phyloP scores from a whole-genome alignment of 2,329 filamentous ascomycete genomes.

The Trichoderma cornu-damae region DNA sequence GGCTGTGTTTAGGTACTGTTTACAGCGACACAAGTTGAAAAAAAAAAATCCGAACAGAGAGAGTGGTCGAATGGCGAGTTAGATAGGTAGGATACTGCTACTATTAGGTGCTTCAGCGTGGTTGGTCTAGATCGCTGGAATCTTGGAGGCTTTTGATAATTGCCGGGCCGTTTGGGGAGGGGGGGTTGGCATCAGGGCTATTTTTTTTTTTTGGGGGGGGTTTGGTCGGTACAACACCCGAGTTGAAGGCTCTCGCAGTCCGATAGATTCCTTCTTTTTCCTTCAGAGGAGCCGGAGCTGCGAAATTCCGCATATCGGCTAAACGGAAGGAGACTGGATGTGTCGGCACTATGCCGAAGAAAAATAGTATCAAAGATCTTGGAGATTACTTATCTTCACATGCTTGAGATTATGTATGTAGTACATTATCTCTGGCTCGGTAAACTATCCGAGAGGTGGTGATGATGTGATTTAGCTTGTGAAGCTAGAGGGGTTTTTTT shows the following conservation, averaged over 20 bases:
- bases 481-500: constrained; percentile 10
- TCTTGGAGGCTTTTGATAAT: neutral
- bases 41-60: neutral
- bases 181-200: neutral
- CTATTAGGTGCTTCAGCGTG: neutral
- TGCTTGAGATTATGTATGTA: constrained; percentile 1
- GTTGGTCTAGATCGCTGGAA: neutral
- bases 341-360: constrained; percentile 4
- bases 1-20: neutral
- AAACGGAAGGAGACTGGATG: neutral
- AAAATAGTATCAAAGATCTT: constrained; percentile 2
- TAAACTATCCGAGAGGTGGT: constrained; percentile 14
- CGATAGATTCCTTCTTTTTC: neutral
- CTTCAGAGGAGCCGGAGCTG: neutral
- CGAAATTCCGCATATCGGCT: neutral
- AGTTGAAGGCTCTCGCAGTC: neutral
- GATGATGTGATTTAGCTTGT: constrained; percentile 2
- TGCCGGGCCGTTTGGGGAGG: neutral
- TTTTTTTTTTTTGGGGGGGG: too few species aligned
- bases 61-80: neutral
- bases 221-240: neutral
- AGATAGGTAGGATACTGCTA: neutral
- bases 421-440: constrained; percentile 4
- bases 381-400: constrained; percentile 9
- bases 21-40: neutral